phyloP scores from a whole-genome alignment of 2,329 filamentous ascomycete species.

The Boeremia exigua region DNA sequence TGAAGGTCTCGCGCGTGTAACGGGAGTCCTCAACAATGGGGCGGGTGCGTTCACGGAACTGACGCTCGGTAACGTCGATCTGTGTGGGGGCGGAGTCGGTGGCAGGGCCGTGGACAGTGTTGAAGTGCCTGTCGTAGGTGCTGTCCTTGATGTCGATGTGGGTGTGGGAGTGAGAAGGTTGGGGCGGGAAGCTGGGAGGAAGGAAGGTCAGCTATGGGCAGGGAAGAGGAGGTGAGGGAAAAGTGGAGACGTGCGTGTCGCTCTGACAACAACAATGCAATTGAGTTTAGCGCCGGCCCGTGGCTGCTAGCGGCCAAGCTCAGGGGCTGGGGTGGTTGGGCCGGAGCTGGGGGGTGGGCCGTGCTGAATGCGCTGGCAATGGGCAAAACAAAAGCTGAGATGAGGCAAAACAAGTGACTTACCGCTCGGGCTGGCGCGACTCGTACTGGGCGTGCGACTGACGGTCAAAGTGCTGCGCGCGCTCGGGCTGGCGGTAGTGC shows the following conservation, averaged over 20 bases:
- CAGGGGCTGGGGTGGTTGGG: slow-evolving; percentile 39
- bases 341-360: slow-evolving; percentile 35
- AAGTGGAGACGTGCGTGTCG: slow-evolving; percentile 47
- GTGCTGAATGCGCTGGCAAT: slow-evolving; percentile 37
- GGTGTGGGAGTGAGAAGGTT: slow-evolving; percentile 51
- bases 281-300: slow-evolving; percentile 39
- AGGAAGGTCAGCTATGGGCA: slow-evolving; percentile 47
- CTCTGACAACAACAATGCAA: slow-evolving; percentile 49
- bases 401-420: slow-evolving; percentile 26
- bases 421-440: slow-evolving; percentile 34
- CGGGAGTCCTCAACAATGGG: slow-evolving; percentile 57
- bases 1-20: slow-evolving; percentile 47
- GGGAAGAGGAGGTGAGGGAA: slow-evolving; percentile 47
- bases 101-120: slow-evolving; percentile 56
- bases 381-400: slow-evolving; percentile 23
- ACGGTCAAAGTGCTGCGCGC: slow-evolving; percentile 36
- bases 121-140: slow-evolving; percentile 55
- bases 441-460: slow-evolving; percentile 20
- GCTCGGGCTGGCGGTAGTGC: slow-evolving; percentile 37
- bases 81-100: slow-evolving; percentile 63
- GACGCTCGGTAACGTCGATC: slow-evolving; percentile 63
- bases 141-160: slow-evolving; percentile 69
- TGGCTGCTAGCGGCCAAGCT: slow-evolving; percentile 37
- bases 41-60: slow-evolving; percentile 69
- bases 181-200: slow-evolving; percentile 61